These are phyloP conservation scores for Hippophae rhamnoides DNA, from an alignment of 306 rosid genomes.

Conservation along the genomic window DNA sequence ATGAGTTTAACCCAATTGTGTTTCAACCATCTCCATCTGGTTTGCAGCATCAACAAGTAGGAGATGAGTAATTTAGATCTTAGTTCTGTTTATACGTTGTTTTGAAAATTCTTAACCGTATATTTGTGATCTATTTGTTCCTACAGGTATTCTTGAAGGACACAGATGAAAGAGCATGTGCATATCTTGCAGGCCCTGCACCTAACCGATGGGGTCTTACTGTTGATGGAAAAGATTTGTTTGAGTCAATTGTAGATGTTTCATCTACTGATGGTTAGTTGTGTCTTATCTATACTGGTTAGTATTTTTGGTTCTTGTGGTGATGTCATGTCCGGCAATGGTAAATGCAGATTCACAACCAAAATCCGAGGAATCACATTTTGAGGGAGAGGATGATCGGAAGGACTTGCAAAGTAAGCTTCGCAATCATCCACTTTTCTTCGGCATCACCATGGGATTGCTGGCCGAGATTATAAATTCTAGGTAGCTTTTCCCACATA, in stretches of 20 bases:
- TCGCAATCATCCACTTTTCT: slow-evolving; percentile 78
- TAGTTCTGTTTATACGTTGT: background rate
- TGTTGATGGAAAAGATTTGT: slow-evolving; percentile 62
- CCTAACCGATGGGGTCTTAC: slow-evolving; percentile 99
- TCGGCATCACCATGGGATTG: slow-evolving; percentile 91
- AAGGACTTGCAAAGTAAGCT: slow-evolving; percentile 45
- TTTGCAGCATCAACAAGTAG: slow-evolving; percentile 86
- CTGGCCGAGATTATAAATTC: slow-evolving; percentile 94
- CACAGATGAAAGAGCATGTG: slow-evolving; percentile 98
- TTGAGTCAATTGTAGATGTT: slow-evolving; percentile 39
- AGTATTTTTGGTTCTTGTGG: background rate
- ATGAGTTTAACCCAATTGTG: slow-evolving; percentile 41
- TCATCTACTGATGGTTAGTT: slow-evolving; percentile 45
- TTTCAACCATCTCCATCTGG: slow-evolving; percentile 67
- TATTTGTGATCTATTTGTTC: background rate
- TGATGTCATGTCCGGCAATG: slow-evolving; percentile 10
- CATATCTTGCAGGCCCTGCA: slow-evolving; percentile 97
- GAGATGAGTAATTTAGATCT: slow-evolving; percentile 22
- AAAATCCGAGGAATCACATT: slow-evolving; percentile 22
- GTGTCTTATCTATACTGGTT: slow-evolving; percentile 10
- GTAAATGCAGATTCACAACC: slow-evolving; percentile 36
- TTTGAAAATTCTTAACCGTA: slow-evolving; percentile 4
- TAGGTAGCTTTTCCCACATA: slow-evolving; percentile 48
- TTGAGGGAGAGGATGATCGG: slow-evolving; percentile 22
- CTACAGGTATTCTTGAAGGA: slow-evolving; percentile 82